phyloP scores from a whole-genome alignment of 192 early-diverging fungal species.

The Radiomyces spectabilis region DNA sequence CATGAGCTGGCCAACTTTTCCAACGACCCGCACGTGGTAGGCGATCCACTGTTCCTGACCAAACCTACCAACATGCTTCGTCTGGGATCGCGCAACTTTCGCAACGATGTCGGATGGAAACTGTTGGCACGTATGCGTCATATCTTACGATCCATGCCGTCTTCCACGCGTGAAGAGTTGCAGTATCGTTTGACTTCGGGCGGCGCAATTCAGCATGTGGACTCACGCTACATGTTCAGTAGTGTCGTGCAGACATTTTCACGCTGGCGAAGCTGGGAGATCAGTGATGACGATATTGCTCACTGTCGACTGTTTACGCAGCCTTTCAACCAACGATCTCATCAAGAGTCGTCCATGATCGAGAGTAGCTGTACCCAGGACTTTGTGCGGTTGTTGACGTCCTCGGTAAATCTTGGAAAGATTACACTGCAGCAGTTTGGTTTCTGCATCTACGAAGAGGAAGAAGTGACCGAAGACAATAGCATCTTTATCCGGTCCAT shows the following conservation, averaged over 20 bases:
- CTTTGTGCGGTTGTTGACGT: conserved; percentile 22
- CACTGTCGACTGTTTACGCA: conserved; percentile 37
- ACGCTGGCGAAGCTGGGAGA: conserved; percentile 60
- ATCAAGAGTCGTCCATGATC: not conserved
- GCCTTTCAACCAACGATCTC: conserved; percentile 32
- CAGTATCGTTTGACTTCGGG: conserved; percentile 36
- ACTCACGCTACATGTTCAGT: conserved; percentile 37
- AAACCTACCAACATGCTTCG: conserved; percentile 55
- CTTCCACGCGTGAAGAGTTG: conserved; percentile 20
- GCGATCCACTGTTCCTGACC: conserved; percentile 62
- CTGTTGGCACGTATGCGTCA: conserved; percentile 58
- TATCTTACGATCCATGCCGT: conserved; percentile 40
- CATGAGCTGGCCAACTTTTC: conserved; percentile 46
- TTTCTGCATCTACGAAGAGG: conserved; percentile 43
- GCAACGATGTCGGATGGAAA: conserved; percentile 72
- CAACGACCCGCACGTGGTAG: conserved; percentile 22
- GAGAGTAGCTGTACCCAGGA: conserved; percentile 8
- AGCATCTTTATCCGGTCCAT: conserved; percentile 26
- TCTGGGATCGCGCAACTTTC: conserved; percentile 51
- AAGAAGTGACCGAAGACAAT: conserved; percentile 34
- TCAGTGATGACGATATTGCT: conserved; percentile 31
- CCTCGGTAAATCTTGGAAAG: conserved; percentile 30
- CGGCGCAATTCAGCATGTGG: conserved; percentile 18
- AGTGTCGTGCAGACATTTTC: conserved; percentile 37
- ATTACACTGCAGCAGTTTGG: conserved; percentile 30